Evolutionary conservation across 768 basidiomycete genomes (phyloP).

Genomic region (Leucogyrophana mollusca): DNA sequence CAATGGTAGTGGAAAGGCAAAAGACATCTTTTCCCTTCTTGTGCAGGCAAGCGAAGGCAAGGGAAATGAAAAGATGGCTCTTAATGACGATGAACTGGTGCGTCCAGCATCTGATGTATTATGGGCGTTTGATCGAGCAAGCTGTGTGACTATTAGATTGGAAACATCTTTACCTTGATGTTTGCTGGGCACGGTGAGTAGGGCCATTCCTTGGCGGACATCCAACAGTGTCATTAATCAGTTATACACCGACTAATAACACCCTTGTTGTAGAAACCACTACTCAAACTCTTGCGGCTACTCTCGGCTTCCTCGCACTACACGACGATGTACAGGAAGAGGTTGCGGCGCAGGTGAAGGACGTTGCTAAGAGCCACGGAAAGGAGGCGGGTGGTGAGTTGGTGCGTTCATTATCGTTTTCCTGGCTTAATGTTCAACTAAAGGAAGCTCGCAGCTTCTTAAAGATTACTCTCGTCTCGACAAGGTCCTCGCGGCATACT

Average conservation of each 20-base stretch:
- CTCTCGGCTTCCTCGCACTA: constrained; percentile 29
- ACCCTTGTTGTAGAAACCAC: constrained; percentile 28
- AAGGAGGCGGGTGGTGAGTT: constrained; percentile 10
- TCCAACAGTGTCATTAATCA: not conserved
- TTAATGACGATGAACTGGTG: constrained; percentile 20
- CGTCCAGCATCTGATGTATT: not conserved
- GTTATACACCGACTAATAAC: too few relatives aligned
- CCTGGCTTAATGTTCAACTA: not conserved
- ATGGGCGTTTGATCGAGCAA: not conserved
- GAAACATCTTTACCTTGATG: constrained; percentile 50
- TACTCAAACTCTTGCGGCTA: constrained; percentile 29
- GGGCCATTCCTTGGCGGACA: too few relatives aligned
- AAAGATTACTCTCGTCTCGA: constrained; percentile 28
- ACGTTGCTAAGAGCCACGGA: constrained; percentile 23
- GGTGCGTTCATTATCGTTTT: constrained; percentile 7
- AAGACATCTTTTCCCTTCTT: constrained; percentile 19
- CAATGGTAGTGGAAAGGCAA: constrained; percentile 1
- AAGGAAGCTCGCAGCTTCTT: constrained; percentile 7
- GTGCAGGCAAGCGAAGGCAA: constrained; percentile 17
- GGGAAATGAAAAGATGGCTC: constrained; percentile 12
- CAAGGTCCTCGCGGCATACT: constrained; percentile 26
- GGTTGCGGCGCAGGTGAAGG: constrained; percentile 27
- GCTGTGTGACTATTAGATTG: constrained; percentile 43
- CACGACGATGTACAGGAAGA: constrained; percentile 30
- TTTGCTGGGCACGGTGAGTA: constrained; percentile 57